Evolutionary conservation across 768 basidiomycete genomes (phyloP).

Genomic region (Saitozyma podzolica): DNA sequence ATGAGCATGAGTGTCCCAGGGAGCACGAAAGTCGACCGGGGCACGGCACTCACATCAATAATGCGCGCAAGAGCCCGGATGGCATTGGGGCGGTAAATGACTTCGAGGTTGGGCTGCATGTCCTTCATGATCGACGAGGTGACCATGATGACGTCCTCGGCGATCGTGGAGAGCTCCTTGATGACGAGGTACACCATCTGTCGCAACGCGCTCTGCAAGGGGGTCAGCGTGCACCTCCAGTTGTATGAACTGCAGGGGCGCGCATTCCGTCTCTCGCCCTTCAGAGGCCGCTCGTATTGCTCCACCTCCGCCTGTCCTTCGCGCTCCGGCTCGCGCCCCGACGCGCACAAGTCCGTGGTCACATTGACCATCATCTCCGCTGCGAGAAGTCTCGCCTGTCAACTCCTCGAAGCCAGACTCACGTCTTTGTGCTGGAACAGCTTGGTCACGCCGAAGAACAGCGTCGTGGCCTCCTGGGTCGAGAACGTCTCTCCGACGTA

Average conservation of each 20-base stretch:
- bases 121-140: conserved; percentile 99
- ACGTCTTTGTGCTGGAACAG: conserved; percentile 99
- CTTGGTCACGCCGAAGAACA: conserved; percentile 99
- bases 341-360: no score
- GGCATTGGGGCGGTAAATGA: conserved; percentile 96
- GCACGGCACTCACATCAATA: conserved; percentile 75
- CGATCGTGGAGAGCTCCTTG: conserved; percentile 92
- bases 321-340: no score
- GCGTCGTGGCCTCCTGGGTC: conserved; percentile 91
- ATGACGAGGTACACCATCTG: conserved; percentile 99
- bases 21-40: not conserved
- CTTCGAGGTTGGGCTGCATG: conserved; percentile 98
- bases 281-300: no score
- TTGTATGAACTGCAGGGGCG: no score
- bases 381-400: not conserved
- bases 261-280: no score
- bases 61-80: conserved; percentile 94
- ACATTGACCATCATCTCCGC: not conserved
- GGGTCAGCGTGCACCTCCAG: conserved; percentile 1
- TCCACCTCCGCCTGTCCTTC: no score
- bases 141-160: conserved; percentile 99
- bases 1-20: not conserved
- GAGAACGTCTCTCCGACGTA: conserved; percentile 94
- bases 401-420: conserved; percentile 50
- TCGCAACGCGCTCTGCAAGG: conserved; percentile 64